Percentiles rank a stretch among this genome's conserved stretches.
Evolutionary conservation across 1,139 yeast species (phyloP).

Genomic region (Geotrichum australiense): DNA sequence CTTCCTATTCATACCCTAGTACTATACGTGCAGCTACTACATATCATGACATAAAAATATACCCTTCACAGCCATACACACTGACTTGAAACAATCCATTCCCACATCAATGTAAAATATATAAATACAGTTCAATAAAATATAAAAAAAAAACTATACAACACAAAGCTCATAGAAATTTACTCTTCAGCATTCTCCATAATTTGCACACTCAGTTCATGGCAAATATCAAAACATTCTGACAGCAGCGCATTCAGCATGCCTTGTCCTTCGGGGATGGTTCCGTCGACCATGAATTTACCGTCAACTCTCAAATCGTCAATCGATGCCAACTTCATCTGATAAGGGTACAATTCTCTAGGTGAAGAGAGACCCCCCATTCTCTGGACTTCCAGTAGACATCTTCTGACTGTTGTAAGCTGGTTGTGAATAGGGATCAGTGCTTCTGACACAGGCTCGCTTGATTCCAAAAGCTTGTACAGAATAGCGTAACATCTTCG

Average conservation of each 20-base stretch:
- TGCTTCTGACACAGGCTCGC: constrained; percentile 93
- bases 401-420: constrained; percentile 80
- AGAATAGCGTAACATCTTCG: constrained; percentile 87
- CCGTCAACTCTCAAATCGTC: constrained; percentile 87
- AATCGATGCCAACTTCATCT: constrained; percentile 82
- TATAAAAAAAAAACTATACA: too few relatives aligned
- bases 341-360: constrained; percentile 90
- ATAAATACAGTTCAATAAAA: too few relatives aligned
- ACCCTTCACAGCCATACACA: too few relatives aligned
- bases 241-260: constrained; percentile 82
- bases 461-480: constrained; percentile 79
- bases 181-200: constrained; percentile 51
- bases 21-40: too few relatives aligned
- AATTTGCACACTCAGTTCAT: constrained; percentile 82
- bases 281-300: constrained; percentile 77
- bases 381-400: constrained; percentile 79
- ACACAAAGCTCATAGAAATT: too few relatives aligned
- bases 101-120: too few relatives aligned
- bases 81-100: too few relatives aligned
- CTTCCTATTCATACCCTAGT: too few relatives aligned
- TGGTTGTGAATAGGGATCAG: constrained; percentile 91
- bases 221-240: constrained; percentile 88
- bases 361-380: constrained; percentile 85
- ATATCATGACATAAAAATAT: too few relatives aligned
- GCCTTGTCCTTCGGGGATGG: constrained; percentile 96